Percentiles rank a stretch among this genome's conserved stretches.
These are phyloP conservation scores for Phytophthora foliorum DNA, from an alignment of 352 stramenopile genomes.

Conservation along the genomic window DNA sequence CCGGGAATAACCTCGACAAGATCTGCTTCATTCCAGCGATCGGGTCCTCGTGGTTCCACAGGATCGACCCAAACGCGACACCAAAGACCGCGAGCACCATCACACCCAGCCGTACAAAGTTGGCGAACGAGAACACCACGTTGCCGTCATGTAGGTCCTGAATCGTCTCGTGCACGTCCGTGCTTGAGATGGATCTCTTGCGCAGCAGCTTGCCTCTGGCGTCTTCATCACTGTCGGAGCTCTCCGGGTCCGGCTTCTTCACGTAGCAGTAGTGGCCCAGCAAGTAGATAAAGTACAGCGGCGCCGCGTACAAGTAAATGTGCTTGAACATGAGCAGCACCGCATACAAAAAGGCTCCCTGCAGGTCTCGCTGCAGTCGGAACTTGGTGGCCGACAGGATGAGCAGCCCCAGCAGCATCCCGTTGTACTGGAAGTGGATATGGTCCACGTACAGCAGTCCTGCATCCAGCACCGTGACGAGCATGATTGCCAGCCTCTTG, in stretches of 20 bases:
- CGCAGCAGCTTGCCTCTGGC: slow-evolving; percentile 34
- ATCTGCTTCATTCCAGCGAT: slow-evolving; percentile 90
- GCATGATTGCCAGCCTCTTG: slow-evolving; percentile 78
- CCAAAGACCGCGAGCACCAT: slow-evolving; percentile 89
- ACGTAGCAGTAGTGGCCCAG: slow-evolving; percentile 93
- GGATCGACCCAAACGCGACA: slow-evolving; percentile 81
- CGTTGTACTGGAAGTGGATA: slow-evolving; percentile 99
- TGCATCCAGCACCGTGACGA: slow-evolving; percentile 93
- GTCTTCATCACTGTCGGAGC: slow-evolving; percentile 29
- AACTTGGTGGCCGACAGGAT: slow-evolving; percentile 92
- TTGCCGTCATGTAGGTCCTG: slow-evolving; percentile 69
- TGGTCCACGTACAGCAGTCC: slow-evolving; percentile 97
- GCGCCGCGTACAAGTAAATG: slow-evolving; percentile 96
- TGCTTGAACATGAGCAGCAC: slow-evolving; percentile 98
- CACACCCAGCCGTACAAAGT: slow-evolving; percentile 87
- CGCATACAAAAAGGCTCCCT: slow-evolving; percentile 92
- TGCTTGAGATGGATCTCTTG: slow-evolving; percentile 80
- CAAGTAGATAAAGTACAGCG: slow-evolving; percentile 97
- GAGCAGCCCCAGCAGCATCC: slow-evolving; percentile 96
- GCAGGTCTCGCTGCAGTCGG: slow-evolving; percentile 81
- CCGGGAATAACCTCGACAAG: slow-evolving; percentile 95
- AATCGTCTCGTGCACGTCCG: slow-evolving; percentile 74
- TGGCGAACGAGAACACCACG: slow-evolving; percentile 60
- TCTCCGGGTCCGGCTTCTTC: slow-evolving; percentile 28
- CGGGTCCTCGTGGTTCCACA: slow-evolving; percentile 58